These are phyloP conservation scores for Gastrolobium bilobum DNA, from an alignment of 306 rosid species.

Conservation along the genomic window DNA sequence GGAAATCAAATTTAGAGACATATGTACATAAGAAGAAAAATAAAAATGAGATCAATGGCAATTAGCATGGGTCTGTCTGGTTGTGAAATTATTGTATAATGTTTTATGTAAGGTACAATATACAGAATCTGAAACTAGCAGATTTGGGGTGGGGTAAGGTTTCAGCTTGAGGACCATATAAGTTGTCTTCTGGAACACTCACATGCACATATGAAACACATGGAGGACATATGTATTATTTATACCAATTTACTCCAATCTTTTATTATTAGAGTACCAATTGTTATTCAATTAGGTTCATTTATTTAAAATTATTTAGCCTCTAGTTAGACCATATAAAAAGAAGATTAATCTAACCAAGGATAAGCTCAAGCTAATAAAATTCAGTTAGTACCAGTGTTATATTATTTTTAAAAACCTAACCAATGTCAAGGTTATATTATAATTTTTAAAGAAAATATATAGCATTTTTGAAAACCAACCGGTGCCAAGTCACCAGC, in stretches of 20 bases:
- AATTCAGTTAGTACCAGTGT: too few species aligned
- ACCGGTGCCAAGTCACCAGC: too few species aligned
- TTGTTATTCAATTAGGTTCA: not conserved
- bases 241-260: constrained; percentile 1
- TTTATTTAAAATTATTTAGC: too few species aligned
- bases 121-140: constrained; percentile 8
- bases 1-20: not conserved
- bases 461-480: too few species aligned
- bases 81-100: constrained; percentile 8
- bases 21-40: not conserved
- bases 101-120: not conserved
- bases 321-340: too few species aligned
- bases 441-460: too few species aligned
- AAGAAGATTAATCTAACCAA: too few species aligned
- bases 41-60: not conserved
- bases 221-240: not conserved
- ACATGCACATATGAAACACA: constrained; percentile 24
- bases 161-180: constrained; percentile 14
- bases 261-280: constrained; percentile 7
- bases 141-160: constrained; percentile 19
- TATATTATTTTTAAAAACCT: too few species aligned
- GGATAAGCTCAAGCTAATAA: too few species aligned
- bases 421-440: too few species aligned
- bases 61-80: not conserved
- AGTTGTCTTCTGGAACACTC: constrained; percentile 25